Evolutionary conservation across 345 rosid genomes (phyloP).

Genomic region (Tarenaya hassleriana): DNA sequence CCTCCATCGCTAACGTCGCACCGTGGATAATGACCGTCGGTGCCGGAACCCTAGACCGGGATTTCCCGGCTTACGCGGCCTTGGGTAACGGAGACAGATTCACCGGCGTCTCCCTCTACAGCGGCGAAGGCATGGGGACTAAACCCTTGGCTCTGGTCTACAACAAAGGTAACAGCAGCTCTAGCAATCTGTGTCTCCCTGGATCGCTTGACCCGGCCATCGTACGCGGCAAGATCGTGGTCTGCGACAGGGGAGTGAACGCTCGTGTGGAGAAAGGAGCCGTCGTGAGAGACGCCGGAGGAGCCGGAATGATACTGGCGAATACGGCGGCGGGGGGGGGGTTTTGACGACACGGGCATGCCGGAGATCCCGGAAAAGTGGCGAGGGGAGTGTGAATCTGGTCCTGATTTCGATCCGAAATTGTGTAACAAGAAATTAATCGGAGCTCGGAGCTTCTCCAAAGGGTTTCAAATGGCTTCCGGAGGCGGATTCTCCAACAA

Average conservation of each 20-base stretch:
- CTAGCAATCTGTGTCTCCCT: conserved; percentile 58
- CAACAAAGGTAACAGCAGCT: conserved; percentile 30
- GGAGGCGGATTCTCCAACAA: conserved; percentile 39
- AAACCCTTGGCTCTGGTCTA: conserved; percentile 51
- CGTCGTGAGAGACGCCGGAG: conserved; percentile 74
- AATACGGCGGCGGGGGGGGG: conserved; percentile 58
- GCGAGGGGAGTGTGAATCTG: conserved; percentile 70
- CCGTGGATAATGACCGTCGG: conserved; percentile 98
- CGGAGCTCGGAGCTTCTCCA: conserved; percentile 74
- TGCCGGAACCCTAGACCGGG: conserved; percentile 79
- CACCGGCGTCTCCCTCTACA: conserved; percentile 67
- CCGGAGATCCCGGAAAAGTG: conserved; percentile 60
- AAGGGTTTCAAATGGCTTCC: conserved; percentile 58
- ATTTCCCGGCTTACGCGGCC: conserved; percentile 63
- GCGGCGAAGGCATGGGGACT: conserved; percentile 56
- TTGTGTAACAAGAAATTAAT: conserved; percentile 72
- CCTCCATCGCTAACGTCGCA: conserved; percentile 67
- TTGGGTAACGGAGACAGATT: conserved; percentile 45
- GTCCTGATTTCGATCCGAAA: conserved; percentile 51
- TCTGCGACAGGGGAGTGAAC: conserved; percentile 74
- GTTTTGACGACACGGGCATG: conserved; percentile 52
- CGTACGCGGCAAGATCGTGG: conserved; percentile 66
- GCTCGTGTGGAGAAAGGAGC: conserved; percentile 78
- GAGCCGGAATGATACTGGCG: conserved; percentile 79
- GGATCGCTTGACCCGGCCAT: conserved; percentile 53